Conservation (phyloP, 352 stramenopile genomes). For the Saprolegnia diclina region DNA sequence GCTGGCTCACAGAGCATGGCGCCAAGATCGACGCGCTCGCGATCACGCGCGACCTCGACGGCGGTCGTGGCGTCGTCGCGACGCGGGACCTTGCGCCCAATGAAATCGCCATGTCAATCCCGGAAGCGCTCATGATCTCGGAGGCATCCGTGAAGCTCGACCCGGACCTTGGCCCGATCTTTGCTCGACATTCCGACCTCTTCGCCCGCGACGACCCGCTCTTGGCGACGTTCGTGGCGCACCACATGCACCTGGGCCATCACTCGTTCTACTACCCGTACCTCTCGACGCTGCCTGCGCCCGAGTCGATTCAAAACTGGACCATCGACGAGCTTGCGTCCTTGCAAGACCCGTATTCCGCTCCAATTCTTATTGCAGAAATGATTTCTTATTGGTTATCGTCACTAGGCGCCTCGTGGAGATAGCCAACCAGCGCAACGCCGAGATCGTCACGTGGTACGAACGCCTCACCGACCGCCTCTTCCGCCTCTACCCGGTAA, state of each 20-base stretch:
- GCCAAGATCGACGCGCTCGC: conserved; percentile 31
- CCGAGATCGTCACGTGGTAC: conserved; percentile 58
- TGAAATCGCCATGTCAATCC: conserved; percentile 69
- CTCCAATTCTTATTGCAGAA: neutral
- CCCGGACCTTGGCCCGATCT: conserved; percentile 40
- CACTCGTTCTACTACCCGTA: conserved; percentile 87
- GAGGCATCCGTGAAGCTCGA: conserved; percentile 56
- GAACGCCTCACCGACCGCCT: conserved; percentile 44
- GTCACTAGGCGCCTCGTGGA: conserved; percentile 39
- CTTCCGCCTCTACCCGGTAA: conserved; percentile 44
- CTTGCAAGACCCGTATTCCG: conserved; percentile 56
- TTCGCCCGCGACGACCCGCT: conserved; percentile 78
- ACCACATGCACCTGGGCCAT: conserved; percentile 53
- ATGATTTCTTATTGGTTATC: conserved; percentile 1
- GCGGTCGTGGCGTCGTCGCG: conserved; percentile 58
- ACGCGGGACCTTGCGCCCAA: conserved; percentile 40
- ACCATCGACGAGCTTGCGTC: conserved; percentile 48
- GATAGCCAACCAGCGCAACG: conserved; percentile 40
- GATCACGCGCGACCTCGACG: conserved; percentile 28
- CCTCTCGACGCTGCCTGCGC: conserved; percentile 70
- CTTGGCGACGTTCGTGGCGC: conserved; percentile 77
- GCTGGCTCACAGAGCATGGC: conserved; percentile 33
- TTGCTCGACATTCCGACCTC: conserved; percentile 50
- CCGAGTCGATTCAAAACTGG: conserved; percentile 81
- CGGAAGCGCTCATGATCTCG: conserved; percentile 61